Base-by-base conservation (phyloP, 345 rosid genomes). In the Combretum micranthum region DNA sequence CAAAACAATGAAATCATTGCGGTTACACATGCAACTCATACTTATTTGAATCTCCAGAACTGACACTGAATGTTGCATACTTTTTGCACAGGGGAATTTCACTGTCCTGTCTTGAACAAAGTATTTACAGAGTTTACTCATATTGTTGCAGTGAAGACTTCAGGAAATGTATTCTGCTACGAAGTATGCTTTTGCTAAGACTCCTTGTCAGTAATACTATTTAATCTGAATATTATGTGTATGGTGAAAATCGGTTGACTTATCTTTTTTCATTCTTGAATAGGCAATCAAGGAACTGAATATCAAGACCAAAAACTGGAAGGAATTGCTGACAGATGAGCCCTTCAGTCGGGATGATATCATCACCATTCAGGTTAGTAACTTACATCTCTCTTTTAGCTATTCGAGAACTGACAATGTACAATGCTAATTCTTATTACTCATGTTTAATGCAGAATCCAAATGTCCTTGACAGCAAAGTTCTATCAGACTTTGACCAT, bases 261-360 rank as follows among this genome's bases (percentile, higher is more conserved):
- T 58, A 56, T 53, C 20, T 32, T 45, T 20, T 65, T 17, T 39
- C 12, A 49, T 25, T 20, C 15, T 53, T 53, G 46, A 67, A 7
- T 61, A 93, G 96, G 99, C 99, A 37, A 70, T 87, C 64, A 89
- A 87, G 74, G 99, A 93, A 55, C 71, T 89, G 52, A 89, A 89
- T 71, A 80, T 93, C 77, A 89, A 87, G 85, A 83, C 88, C 49
- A 93, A 87, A 75, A 89, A 85, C 69, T 89, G 90, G 95, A 89
- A 75, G 66, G 97, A 89, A 72, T 86, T 93, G 51, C 77, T 88
- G 12, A 92, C 96, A 8, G 99, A 92, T 47, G 94, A 82, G 66
- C 81, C 88, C 18, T 89, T 87, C 73, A 70, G 82, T 20, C 84
- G 75, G 72, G 85, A 82, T n/a, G 95, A 89, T 66, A 77, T 93